Evolutionary conservation across 192 early-diverging fungal genomes (phyloP), one percentile per base, ranked within the genome.

Genomic region (Coemansia sp.): DNA sequence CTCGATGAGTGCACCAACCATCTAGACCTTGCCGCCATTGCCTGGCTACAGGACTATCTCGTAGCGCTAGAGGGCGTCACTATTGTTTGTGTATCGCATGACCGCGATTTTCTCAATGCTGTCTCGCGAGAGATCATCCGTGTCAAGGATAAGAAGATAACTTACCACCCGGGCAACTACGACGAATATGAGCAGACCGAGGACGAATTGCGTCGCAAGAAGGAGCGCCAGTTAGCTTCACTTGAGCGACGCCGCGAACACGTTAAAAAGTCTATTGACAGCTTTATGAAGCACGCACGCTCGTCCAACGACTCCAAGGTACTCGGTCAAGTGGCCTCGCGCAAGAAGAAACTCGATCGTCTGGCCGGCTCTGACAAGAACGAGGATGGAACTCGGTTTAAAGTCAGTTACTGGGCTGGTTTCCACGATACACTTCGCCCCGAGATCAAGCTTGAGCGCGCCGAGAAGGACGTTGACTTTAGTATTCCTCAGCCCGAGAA

Each of bases 1-100:
- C 80, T 94, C 29, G 92, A 94, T 62, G 96, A 98, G 84, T 95
- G 95, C 68, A 97, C 90, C 64, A 94, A 94, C 74, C 92, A 94
- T 74, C 85, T 97, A 73, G 96, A 98, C 71, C 76, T 98, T 40
- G 90, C 91, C 4, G 92, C 94, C n/a, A 95, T 94, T 41, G 76
- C 95, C n/a, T 98, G 95, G 95, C 87, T 98, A 7, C 91, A 94
- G 64, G 81, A 87, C 29, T 96, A 98, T 55, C 77, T 92, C 7
- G 66, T 70, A 0, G 46, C 81, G 20, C 79, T 93, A 15, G 73
- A 87, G 22, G 83, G 88, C 68, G 86, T 87, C 34, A 95, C 94
- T 3, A 78, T 97, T 40, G 89, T 97, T 0, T 82, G 92, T 33
- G 93, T 97, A n/a, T 95, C 94, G 43, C 95, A 94, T 70, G 95